Conservation (phyloP, 2,329 filamentous ascomycete genomes). For the Aspergillus alliaceus region DNA sequence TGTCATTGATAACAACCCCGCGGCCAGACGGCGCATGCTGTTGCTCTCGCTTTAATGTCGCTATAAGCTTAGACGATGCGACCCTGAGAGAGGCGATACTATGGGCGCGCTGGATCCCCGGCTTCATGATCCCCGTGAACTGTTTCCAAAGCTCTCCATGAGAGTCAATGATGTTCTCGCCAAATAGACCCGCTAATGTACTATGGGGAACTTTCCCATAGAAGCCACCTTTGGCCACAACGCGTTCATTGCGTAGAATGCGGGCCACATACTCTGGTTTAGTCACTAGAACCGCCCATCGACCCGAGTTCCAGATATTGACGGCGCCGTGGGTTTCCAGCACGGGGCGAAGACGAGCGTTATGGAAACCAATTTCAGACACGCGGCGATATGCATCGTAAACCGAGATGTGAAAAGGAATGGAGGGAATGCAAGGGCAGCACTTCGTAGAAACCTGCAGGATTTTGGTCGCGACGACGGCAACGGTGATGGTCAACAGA, state of each 20-base stretch:
- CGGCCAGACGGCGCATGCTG: neutral
- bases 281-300: constrained; percentile 51
- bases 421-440: neutral
- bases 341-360: constrained; percentile 23
- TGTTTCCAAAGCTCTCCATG: constrained; percentile 2
- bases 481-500: neutral
- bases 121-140: neutral
- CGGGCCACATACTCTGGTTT: constrained; percentile 47
- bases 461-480: neutral
- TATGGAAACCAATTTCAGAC: constrained; percentile 16
- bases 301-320: constrained; percentile 50
- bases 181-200: constrained; percentile 37
- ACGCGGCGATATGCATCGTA: neutral
- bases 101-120: neutral
- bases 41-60: neutral
- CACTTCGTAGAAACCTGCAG: neutral
- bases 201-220: constrained; percentile 44
- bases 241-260: constrained; percentile 28
- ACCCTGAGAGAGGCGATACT: neutral
- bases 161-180: constrained; percentile 14
- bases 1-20: neutral
- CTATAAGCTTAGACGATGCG: neutral
- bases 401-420: neutral
- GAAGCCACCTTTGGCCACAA: constrained; percentile 42
- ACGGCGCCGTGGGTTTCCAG: constrained; percentile 43